phyloP scores from a whole-genome alignment of 345 rosid genomes.

The Linum tenue region DNA sequence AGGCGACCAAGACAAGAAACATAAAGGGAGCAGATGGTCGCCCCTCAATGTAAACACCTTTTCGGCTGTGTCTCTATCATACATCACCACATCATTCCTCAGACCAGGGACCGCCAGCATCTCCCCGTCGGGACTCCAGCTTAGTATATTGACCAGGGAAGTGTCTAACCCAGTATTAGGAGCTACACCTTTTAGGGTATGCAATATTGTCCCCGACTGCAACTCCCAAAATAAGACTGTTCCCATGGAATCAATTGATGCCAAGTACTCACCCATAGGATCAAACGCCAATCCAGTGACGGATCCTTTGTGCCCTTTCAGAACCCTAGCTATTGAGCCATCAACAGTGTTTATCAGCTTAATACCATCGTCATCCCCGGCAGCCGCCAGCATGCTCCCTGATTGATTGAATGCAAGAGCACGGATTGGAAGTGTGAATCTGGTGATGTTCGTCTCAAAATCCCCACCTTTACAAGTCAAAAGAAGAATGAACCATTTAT shows the following conservation, averaged over 20 bases:
- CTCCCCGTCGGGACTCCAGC: conserved; percentile 98
- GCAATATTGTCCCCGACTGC: conserved; percentile 52
- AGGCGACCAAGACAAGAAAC: conserved; percentile 82
- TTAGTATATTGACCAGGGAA: conserved; percentile 49
- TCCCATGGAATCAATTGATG: conserved; percentile 76
- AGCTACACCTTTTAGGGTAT: conserved; percentile 55
- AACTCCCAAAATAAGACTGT: conserved; percentile 84
- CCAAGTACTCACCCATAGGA: conserved; percentile 68
- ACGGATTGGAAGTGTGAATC: conserved; percentile 89
- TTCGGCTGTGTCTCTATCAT: conserved; percentile 89
- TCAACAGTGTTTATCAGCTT: conserved; percentile 85
- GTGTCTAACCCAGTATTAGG: conserved; percentile 52
- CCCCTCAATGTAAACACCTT: conserved; percentile 72
- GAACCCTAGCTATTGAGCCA: conserved; percentile 83
- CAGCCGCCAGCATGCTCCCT: conserved; percentile 85
- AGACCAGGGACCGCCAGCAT: conserved; percentile 78
- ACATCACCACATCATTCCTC: conserved; percentile 80
- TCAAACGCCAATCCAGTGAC: conserved; percentile 79
- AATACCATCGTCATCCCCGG: conserved; percentile 97
- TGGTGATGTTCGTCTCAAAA: conserved; percentile 79
- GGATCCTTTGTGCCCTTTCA: conserved; percentile 81
- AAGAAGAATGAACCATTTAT: neutral
- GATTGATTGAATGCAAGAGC: conserved; percentile 75
- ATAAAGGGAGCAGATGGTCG: conserved; percentile 61
- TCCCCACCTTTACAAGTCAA: conserved; percentile 55